phyloP scores from a whole-genome alignment of 495 filamentous ascomycete species.

The Xylaria telfairii region DNA sequence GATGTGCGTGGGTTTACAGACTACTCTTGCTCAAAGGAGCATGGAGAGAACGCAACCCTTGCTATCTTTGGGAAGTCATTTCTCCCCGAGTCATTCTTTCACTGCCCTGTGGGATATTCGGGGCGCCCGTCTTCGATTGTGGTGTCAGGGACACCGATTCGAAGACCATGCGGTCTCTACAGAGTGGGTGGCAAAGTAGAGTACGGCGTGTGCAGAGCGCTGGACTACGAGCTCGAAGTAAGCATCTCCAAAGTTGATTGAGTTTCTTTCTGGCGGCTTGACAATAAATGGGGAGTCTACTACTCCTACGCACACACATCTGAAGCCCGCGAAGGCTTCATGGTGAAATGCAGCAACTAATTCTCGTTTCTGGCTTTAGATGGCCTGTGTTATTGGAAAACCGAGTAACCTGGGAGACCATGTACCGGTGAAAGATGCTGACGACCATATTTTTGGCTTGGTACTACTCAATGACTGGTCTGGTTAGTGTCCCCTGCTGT shows the following conservation, averaged over 20 bases:
- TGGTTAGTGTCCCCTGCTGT: slow-evolving; percentile 22
- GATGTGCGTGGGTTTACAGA: slow-evolving; percentile 81
- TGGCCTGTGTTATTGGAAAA: slow-evolving; percentile 46
- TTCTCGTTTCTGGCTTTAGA: slow-evolving; percentile 3
- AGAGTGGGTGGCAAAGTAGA: slow-evolving; percentile 44
- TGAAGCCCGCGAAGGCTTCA: not conserved
- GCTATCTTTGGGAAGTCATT: slow-evolving; percentile 69
- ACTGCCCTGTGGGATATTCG: slow-evolving; percentile 77
- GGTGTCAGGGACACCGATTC: slow-evolving; percentile 69
- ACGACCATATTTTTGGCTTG: slow-evolving; percentile 72
- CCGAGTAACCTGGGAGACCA: slow-evolving; percentile 66
- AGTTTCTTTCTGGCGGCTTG: not conserved
- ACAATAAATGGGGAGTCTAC: not conserved
- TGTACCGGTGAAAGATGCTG: slow-evolving; percentile 62
- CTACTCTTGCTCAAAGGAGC: slow-evolving; percentile 78
- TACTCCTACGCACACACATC: not conserved
- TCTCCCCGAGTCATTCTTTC: slow-evolving; percentile 75
- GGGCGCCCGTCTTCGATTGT: slow-evolving; percentile 74
- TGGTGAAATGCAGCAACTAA: not conserved
- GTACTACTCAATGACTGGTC: slow-evolving; percentile 81
- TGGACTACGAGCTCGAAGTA: slow-evolving; percentile 75
- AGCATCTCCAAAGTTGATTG: not conserved
- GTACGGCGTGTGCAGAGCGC: slow-evolving; percentile 60
- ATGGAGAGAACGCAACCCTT: slow-evolving; percentile 65
- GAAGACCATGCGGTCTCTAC: slow-evolving; percentile 73